Conservation (phyloP, 768 basidiomycete genomes). For the Russula sp. region DNA sequence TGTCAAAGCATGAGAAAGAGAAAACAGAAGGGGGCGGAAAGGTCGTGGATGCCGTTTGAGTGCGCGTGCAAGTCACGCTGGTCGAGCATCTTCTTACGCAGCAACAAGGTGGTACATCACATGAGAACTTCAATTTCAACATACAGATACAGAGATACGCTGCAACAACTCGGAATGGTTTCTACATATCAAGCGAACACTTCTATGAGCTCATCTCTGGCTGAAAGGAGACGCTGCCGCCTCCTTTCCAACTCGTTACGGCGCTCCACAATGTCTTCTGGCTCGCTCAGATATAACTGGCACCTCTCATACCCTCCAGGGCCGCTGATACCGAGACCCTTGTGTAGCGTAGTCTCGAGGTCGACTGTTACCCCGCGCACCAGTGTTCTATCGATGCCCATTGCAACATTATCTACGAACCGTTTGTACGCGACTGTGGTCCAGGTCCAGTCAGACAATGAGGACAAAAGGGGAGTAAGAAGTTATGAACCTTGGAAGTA, state of each 20-base stretch:
- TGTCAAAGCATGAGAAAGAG: background rate
- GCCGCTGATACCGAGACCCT: slow-evolving; percentile 43
- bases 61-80: too few species aligned
- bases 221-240: slow-evolving; percentile 39
- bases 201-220: slow-evolving; percentile 34
- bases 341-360: slow-evolving; percentile 37
- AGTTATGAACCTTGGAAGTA: slow-evolving; percentile 61
- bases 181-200: slow-evolving; percentile 5
- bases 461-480: background rate
- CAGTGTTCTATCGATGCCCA: slow-evolving; percentile 48
- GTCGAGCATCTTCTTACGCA: too few species aligned
- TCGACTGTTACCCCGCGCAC: slow-evolving; percentile 39
- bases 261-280: slow-evolving; percentile 31
- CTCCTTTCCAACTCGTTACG: slow-evolving; percentile 44
- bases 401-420: slow-evolving; percentile 48
- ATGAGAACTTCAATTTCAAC: background rate
- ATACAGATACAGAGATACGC: background rate
- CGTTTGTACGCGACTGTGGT: slow-evolving; percentile 48
- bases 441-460: background rate
- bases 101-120: background rate
- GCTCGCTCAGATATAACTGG: slow-evolving; percentile 44
- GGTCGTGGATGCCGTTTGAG: too few species aligned
- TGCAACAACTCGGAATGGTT: too few species aligned
- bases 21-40: too few species aligned
- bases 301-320: slow-evolving; percentile 39